Evolutionary conservation across 2,329 filamentous ascomycete genomes (phyloP).

Genomic region (Ophiostoma tasmaniense): DNA sequence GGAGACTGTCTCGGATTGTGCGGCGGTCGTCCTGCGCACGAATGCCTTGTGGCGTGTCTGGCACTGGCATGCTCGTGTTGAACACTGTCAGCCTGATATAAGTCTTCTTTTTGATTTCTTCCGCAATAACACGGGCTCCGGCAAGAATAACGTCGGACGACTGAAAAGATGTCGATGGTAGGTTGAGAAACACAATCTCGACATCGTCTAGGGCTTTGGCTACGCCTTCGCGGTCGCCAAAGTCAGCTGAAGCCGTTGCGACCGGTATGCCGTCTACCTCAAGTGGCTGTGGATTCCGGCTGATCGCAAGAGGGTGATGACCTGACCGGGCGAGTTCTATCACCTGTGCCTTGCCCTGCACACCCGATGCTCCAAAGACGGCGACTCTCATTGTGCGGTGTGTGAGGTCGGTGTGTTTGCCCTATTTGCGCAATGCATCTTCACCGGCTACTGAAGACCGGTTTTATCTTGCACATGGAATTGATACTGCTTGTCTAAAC

Average conservation of each 20-base stretch:
- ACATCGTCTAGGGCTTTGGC: background rate
- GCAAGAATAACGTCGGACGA: background rate
- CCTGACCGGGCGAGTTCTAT: background rate
- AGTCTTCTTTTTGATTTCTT: background rate
- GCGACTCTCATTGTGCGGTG: background rate
- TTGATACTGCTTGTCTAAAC: background rate
- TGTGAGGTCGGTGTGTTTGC: background rate
- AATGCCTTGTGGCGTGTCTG: conserved; percentile 22
- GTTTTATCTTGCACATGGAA: too few species aligned
- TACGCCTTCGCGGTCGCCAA: background rate
- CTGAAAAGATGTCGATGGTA: background rate
- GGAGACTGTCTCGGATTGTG: conserved; percentile 28
- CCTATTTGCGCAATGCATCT: background rate
- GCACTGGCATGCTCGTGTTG: conserved; percentile 26
- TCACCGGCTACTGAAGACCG: background rate
- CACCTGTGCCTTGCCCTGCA: background rate
- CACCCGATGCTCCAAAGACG: background rate
- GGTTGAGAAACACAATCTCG: background rate
- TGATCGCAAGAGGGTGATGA: background rate
- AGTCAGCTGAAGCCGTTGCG: background rate
- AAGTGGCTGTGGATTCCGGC: background rate
- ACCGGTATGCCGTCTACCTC: background rate
- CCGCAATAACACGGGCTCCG: background rate
- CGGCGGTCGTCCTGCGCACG: conserved; percentile 26
- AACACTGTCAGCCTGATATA: conserved; percentile 19